Conservation (phyloP, 371 early-diverging fungal species). For the Rhizopus arrhizus region DNA sequence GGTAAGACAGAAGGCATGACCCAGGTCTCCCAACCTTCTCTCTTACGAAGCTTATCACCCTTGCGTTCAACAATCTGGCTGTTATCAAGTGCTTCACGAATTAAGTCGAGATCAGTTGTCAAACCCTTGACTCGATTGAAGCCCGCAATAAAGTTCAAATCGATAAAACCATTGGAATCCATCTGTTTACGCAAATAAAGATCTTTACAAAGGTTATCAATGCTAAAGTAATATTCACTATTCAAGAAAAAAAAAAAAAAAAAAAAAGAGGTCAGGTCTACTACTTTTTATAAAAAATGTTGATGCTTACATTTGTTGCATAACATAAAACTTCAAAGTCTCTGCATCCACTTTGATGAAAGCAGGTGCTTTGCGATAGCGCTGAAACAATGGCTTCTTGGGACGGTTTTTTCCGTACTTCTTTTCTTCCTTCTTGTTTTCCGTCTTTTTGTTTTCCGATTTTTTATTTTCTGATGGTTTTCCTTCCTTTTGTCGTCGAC, state of each 20-base stretch:
- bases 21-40: constrained; percentile 80
- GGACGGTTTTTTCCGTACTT: constrained; percentile 22
- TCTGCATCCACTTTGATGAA: constrained; percentile 54
- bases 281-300: background rate
- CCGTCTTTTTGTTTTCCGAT: background rate
- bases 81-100: constrained; percentile 60
- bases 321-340: constrained; percentile 57
- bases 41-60: constrained; percentile 66
- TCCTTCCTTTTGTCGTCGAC: background rate
- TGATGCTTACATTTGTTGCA: constrained; percentile 61
- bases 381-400: constrained; percentile 21
- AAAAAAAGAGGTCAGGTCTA: background rate
- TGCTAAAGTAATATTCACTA: constrained; percentile 91
- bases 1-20: constrained; percentile 50
- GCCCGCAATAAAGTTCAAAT: constrained; percentile 70
- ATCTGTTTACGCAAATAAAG: constrained; percentile 91
- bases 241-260: background rate
- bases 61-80: constrained; percentile 62
- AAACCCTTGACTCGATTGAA: constrained; percentile 87
- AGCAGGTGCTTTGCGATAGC: constrained; percentile 41
- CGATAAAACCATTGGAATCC: constrained; percentile 80
- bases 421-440: constrained; percentile 16
- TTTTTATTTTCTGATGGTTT: background rate
- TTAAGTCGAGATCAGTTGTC: constrained; percentile 62
- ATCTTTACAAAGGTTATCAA: constrained; percentile 93